A percentile compares a stretch with the other conserved stretches of the same genome.
Conservation (phyloP, 2,329 filamentous ascomycete species). For the Dothideomycetidae sp. region DNA sequence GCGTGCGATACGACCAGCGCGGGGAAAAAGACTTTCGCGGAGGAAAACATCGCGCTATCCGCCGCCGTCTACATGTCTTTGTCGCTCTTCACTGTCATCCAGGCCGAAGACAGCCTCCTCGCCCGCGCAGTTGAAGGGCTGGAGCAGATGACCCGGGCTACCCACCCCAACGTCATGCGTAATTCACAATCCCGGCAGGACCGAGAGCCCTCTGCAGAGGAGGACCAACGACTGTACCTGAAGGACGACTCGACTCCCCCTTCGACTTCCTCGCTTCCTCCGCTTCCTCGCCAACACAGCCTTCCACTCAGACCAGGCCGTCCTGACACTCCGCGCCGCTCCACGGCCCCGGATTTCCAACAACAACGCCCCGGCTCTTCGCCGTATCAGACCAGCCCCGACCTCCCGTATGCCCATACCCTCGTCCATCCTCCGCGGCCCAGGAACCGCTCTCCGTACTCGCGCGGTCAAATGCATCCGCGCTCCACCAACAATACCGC, state of each 20-base stretch:
- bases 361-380: slow-evolving; percentile 6
- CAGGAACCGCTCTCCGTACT: slow-evolving; percentile 35
- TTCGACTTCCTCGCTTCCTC: slow-evolving; percentile 2
- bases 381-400: slow-evolving; percentile 18
- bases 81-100: slow-evolving; percentile 8
- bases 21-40: not conserved
- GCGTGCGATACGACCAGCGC: too few species aligned
- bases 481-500: slow-evolving; percentile 28
- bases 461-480: slow-evolving; percentile 32
- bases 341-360: slow-evolving; percentile 24
- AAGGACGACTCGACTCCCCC: not conserved
- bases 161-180: slow-evolving; percentile 7
- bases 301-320: slow-evolving; percentile 10
- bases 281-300: not conserved
- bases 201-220: not conserved
- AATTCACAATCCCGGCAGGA: slow-evolving; percentile 6
- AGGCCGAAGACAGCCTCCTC: slow-evolving; percentile 8
- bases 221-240: slow-evolving; percentile 2
- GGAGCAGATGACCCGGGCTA: slow-evolving; percentile 9
- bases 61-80: slow-evolving; percentile 4
- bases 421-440: slow-evolving; percentile 17
- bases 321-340: slow-evolving; percentile 17
- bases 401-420: slow-evolving; percentile 16
- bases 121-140: slow-evolving; percentile 8
- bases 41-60: not conserved